Base-by-base conservation (phyloP, 441 rosid species). In the Kokia cookei region DNA sequence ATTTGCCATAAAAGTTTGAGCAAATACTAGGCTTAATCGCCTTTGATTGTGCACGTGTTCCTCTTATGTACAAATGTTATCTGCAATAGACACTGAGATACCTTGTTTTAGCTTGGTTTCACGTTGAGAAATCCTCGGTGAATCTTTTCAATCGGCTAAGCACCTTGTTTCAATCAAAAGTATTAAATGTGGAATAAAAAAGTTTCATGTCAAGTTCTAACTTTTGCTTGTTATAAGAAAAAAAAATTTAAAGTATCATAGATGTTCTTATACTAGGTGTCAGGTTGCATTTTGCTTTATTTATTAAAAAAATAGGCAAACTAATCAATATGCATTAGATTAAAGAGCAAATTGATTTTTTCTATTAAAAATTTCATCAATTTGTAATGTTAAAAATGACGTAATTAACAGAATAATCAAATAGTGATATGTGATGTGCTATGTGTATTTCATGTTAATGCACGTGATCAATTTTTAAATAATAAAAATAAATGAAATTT, bases 281-380 rank as follows among this genome's bases (percentile, higher is more conserved):
- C 1, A 32, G 5, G 5, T 32, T 32, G 0, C 1, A 5, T 32
- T 32, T 32, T 32, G 0, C 0, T 0, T 4, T 0, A 0, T 32
- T 32, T 32, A 32, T 1, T 32, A 4, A 32, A 32, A 32, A 4
- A 32, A 32, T 32, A 0, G 1, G 37, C 1, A 32, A 32, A 32
- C 4, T 32, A 32, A 32, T 5, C 1, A 4, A 32, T 32, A 6
- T 32, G 7, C 37, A 32, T 32, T 32, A 32, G 37, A 32, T 32
- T 1, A 5, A 32, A 32, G 5, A 32, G 37, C 1, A 32, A 32
- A 32, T 0, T 32, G 0, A 1, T 32, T 1, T 32, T 32, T 32
- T 32, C 1, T 32, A 0, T 32, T 5, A 32, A 32, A 32, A 32
- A 0, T 5, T 32, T 32, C 1, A 5, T 32, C 5, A 0, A 5